Base-by-base conservation (phyloP, 805 yeast genomes). In the Clavispora fructus region DNA sequence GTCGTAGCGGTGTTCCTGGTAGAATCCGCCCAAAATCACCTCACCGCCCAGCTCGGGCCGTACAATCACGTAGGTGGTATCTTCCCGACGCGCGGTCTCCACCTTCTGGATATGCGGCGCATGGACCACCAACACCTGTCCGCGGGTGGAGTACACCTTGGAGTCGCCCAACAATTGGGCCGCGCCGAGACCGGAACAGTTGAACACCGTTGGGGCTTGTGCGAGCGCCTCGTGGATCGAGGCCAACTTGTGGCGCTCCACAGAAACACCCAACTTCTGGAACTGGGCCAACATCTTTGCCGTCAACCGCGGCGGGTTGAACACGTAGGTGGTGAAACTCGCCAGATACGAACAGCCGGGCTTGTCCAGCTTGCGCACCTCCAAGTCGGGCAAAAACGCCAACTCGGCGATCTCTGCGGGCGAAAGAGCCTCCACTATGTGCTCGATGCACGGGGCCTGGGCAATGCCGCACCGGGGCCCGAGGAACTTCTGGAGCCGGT, bases 151-250 rank as follows among this genome's bases (percentile, higher is more conserved):
- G 16, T 19, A 43, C 14, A 39, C 42, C 19, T 27, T 26, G 9
- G 8, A 6, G 31, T 43, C 46, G 13, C 40, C 29, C 13, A 19
- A 38, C 19, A 43, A 32, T 11, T 31, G 16, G 14, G 13, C 14
- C 14, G 46, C 46, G 9, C 46, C 46, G 14, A 39, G 39, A 2
- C 46, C 46, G 4, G 42, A 29, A 19, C 46, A 43, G 33, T 43
- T 43, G 33, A 43, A 43, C 11, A 43, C 41, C 3, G 40, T 30
- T 1, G 17, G 23, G 12, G 42, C 25, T n/a, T 16, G 1, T 11
- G 37, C 37, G 13, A 33, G 25, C n/a, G 37, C 37, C 25, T 33
- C 37, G 27, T 28, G 16, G 16, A 17, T n/a, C 8, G 19, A 11
- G 17, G 11, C 10, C 25, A 26, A 16, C 25, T 27, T 31, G n/a